phyloP scores from a whole-genome alignment of 1,139 yeast species.

The Debaryomyces singareniensis region DNA sequence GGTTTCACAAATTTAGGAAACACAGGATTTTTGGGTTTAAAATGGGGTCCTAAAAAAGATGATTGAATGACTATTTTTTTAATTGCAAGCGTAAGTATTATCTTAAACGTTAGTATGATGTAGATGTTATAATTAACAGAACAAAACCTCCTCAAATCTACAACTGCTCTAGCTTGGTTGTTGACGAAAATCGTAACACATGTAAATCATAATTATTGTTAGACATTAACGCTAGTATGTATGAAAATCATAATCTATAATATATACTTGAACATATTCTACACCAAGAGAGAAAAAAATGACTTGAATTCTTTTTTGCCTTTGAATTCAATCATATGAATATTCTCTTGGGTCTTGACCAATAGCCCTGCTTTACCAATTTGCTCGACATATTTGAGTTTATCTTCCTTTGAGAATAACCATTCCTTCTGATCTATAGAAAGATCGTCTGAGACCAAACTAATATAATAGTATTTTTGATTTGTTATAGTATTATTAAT shows the following conservation, averaged over 20 bases:
- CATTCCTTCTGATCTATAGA: slow-evolving; percentile 19
- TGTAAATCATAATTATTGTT: no score
- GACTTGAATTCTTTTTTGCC: slow-evolving; percentile 38
- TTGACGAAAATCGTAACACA: no score
- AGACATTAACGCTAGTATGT: no score
- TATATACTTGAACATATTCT: no score
- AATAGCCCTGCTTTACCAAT: slow-evolving; percentile 44
- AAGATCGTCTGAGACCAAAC: slow-evolving; percentile 12
- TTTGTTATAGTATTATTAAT: slow-evolving; percentile 21
- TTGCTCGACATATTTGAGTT: slow-evolving; percentile 24
- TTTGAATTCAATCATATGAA: slow-evolving; percentile 42
- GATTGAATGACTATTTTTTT: slow-evolving; percentile 10
- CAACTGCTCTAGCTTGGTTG: no score
- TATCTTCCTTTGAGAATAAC: slow-evolving; percentile 30
- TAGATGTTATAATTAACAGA: no score
- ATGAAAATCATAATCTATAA: no score
- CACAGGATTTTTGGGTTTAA: slow-evolving; percentile 68
- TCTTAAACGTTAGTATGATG: no score
- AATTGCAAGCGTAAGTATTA: no score
- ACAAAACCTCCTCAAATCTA: no score
- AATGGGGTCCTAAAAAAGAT: slow-evolving; percentile 76
- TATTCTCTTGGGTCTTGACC: slow-evolving; percentile 25
- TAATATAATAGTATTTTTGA: slow-evolving; percentile 24
- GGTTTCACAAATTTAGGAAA: slow-evolving; percentile 13
- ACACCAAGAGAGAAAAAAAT: slow-evolving; percentile 1